Evolutionary conservation across 176 grass and related monocot species (phyloP), one percentile per base, ranked within the genome.

Genomic region (Triticum urartu): DNA sequence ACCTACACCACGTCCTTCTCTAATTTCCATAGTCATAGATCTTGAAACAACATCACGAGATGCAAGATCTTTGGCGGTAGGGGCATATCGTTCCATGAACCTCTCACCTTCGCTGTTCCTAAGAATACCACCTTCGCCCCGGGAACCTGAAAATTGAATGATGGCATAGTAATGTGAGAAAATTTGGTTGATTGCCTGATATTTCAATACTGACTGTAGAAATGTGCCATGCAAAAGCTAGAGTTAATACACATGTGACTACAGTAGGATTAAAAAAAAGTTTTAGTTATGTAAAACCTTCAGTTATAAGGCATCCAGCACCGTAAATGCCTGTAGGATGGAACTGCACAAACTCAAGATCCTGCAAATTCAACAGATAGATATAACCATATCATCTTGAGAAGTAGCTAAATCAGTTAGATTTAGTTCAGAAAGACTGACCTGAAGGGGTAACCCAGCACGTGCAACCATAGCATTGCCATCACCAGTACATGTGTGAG

Each of bases 401-500:
- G 20, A 20, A 61, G 73, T 77, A 62, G 58, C 26, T 56, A 84
- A 92, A 35, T 22, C 75, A 75, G 11, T 25, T 10, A 82, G 18
- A 14, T 28, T 64, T 78, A 73, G 40, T 77, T 54, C 10, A 74
- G 24, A 61, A 52, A 52, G 21, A 91, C 82, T 83, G n/a, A 89
- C 97, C 82, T 99, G 88, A 26, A 99, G 97, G 40, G 93, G 86
- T 85, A 99, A 89, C 60, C 97, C 97, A 92, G 97, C 97, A 90
- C 97, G 97, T 78, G 97, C 92, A 20, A 91, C 97, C 92, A 99
- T 99, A 75, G 89, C 97, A 85, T 99, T 99, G 72, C 97, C 97
- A 93, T 99, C 97, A 87, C 97, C 97, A 85, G 97, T 99, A 87
- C 97, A 99, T 43, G 97, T 99, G 80, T 99, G 97, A 98, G 94